Evolutionary conservation across 306 rosid genomes (phyloP).

Genomic region (Clitoria ternatea): DNA sequence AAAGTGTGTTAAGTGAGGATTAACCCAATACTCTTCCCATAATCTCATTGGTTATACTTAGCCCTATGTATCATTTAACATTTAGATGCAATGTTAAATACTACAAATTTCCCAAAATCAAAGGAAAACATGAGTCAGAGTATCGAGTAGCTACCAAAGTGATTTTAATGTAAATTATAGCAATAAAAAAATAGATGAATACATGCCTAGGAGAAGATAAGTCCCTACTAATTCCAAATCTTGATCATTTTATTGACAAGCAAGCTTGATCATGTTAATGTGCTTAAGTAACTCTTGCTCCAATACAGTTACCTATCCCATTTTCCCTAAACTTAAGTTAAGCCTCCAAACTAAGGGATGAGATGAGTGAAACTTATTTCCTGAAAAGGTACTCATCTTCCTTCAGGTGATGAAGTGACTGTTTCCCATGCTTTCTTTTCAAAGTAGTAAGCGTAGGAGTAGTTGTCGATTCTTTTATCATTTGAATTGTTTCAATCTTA

Average conservation of each 20-base stretch:
- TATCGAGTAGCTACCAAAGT: not conserved
- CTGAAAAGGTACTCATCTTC: too few relatives aligned
- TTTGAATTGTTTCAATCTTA: too few relatives aligned
- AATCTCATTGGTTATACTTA: too few relatives aligned
- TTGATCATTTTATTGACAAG: constrained; percentile 67
- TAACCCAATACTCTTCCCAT: too few relatives aligned
- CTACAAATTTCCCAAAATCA: not conserved
- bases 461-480: too few relatives aligned
- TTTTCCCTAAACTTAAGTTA: constrained; percentile 64
- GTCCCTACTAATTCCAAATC: constrained; percentile 95
- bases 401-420: too few relatives aligned
- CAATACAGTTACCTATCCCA: constrained; percentile 74
- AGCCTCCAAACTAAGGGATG: constrained; percentile 12
- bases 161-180: not conserved
- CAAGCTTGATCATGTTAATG: constrained; percentile 87
- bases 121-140: not conserved
- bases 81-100: not conserved
- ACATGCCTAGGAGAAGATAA: constrained; percentile 82
- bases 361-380: too few relatives aligned
- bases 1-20: too few relatives aligned
- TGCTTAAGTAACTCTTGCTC: constrained; percentile 83
- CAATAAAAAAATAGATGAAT: constrained; percentile 27
- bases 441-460: too few relatives aligned
- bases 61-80: not conserved
- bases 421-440: too few relatives aligned